A percentile compares a stretch with the other conserved stretches of the same genome.
phyloP scores from a whole-genome alignment of 371 early-diverging fungal genomes.

The Batrachochytrium dendrobatidis region DNA sequence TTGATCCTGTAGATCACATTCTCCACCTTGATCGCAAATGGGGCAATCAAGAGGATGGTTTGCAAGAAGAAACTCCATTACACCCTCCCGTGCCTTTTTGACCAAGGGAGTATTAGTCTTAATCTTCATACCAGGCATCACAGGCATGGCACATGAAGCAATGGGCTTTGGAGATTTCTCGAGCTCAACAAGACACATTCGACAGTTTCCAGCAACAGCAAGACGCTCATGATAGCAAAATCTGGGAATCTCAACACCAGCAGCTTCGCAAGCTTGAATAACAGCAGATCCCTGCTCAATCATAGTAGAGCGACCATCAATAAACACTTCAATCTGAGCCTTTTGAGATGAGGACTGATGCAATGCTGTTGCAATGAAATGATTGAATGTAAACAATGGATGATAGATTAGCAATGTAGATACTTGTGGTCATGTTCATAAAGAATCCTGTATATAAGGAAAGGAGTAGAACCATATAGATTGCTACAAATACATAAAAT shows the following conservation, averaged over 20 bases:
- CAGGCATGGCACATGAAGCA: slow-evolving; percentile 96
- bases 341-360: background rate
- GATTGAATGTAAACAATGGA: too few species aligned
- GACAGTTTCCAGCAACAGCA: slow-evolving; percentile 95
- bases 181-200: slow-evolving; percentile 97
- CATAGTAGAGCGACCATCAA: slow-evolving; percentile 85
- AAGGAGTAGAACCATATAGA: too few species aligned
- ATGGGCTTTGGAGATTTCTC: slow-evolving; percentile 93
- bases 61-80: slow-evolving; percentile 94
- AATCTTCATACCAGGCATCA: slow-evolving; percentile 94
- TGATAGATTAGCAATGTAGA: too few species aligned
- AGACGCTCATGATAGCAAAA: slow-evolving; percentile 98
- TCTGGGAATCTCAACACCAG: slow-evolving; percentile 73
- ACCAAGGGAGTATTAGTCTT: slow-evolving; percentile 89
- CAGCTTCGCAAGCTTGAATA: slow-evolving; percentile 93
- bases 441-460: too few species aligned
- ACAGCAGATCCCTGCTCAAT: slow-evolving; percentile 89
- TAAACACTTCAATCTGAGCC: slow-evolving; percentile 50
- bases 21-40: slow-evolving; percentile 97
- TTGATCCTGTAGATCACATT: slow-evolving; percentile 98
- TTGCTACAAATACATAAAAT: too few species aligned
- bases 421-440: too few species aligned
- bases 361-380: too few species aligned
- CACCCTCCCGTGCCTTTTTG: slow-evolving; percentile 96
- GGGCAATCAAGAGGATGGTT: slow-evolving; percentile 97